Evolutionary conservation across 1,139 yeast genomes (phyloP), one percentile per base, ranked within the genome.

Genomic region (Entelexis sorbosivorans): DNA sequence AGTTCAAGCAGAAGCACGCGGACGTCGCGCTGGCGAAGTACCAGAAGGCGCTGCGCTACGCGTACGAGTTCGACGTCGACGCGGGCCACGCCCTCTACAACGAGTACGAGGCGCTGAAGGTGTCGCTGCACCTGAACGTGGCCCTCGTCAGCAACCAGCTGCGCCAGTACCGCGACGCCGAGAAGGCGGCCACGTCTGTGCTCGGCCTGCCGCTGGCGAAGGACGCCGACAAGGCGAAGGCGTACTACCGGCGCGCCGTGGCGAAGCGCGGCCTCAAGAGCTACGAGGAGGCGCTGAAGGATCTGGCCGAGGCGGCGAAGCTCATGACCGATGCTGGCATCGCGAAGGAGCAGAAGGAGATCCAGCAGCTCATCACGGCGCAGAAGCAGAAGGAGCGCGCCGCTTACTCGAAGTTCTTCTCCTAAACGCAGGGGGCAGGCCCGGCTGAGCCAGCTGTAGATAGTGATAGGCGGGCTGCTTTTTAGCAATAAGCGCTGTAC

Each of bases 321-420:
- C 77, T 82, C 50, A 95, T 95, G 32, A 71, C 72, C 36, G 98
- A 91, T 63, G 78, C 77, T 2, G 95, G 84, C 10, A 82, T 89
- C 53, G 60, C 72, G 51, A 77, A 77, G 58, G 91, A 89, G 34
- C 73, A 88, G 46, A 67, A 70, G 24, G 83, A 79, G 47, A 81
- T 85, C 38, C 78, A 78, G 64, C 66, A 67, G 46, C 64, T 70
- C 38, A 70, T 78, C 50, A 76, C 77, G 58, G 69, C 70, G 28
- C 76, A 86, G 58, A 73, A 71, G 52, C 81, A 80, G 47, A 81
- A 81, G 64, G 88, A 88, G 65, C 84, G 81, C 71, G 85, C 84
- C 61, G 91, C 95, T 2, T 80, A 86, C 73, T 71, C 93, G 48
- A 88, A 86, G 66, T 83, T 89, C 72, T 89, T 89, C 59, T 14